phyloP scores from a whole-genome alignment of 2,329 filamentous ascomycete genomes.

The Whalleya microplaca region DNA sequence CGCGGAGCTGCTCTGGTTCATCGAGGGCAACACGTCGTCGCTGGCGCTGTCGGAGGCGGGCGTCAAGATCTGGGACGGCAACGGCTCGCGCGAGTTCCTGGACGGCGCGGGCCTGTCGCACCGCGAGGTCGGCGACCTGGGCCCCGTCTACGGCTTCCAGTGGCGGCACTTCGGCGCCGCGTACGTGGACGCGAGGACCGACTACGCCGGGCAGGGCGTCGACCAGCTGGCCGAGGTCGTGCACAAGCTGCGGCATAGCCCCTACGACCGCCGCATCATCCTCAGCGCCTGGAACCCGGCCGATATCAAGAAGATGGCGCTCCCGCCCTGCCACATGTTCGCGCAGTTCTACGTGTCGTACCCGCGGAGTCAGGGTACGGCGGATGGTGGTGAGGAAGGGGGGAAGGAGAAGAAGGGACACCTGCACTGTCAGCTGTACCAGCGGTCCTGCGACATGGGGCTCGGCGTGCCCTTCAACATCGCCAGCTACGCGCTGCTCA shows the following conservation, averaged over 20 bases:
- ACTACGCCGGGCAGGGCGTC: slow-evolving; percentile 87
- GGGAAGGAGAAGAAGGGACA: slow-evolving; percentile 60
- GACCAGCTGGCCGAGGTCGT: slow-evolving; percentile 94
- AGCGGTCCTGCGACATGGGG: slow-evolving; percentile 95
- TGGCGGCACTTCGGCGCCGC: slow-evolving; percentile 97
- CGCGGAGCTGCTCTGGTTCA: slow-evolving; percentile 94
- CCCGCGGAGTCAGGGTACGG: slow-evolving; percentile 40
- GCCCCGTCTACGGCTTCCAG: slow-evolving; percentile 97
- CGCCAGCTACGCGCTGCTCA: slow-evolving; percentile 88
- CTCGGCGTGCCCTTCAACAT: slow-evolving; percentile 98
- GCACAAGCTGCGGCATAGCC: slow-evolving; percentile 78
- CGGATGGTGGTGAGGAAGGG: slow-evolving; percentile 36
- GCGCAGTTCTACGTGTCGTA: slow-evolving; percentile 79
- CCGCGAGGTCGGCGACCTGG: slow-evolving; percentile 85
- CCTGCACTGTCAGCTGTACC: slow-evolving; percentile 88
- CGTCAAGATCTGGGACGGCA: slow-evolving; percentile 98
- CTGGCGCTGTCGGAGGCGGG: slow-evolving; percentile 74
- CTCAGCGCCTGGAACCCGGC: slow-evolving; percentile 92
- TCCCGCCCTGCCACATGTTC: slow-evolving; percentile 84
- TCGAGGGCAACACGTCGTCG: slow-evolving; percentile 82
- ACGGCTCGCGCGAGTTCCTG: slow-evolving; percentile 87
- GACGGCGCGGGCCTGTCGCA: slow-evolving; percentile 82
- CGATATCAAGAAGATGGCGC: slow-evolving; percentile 74
- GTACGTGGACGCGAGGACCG: slow-evolving; percentile 76
- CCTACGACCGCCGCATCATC: slow-evolving; percentile 89